phyloP scores from a whole-genome alignment of 768 basidiomycete genomes.

The Leucocoprinus birnbaumii region DNA sequence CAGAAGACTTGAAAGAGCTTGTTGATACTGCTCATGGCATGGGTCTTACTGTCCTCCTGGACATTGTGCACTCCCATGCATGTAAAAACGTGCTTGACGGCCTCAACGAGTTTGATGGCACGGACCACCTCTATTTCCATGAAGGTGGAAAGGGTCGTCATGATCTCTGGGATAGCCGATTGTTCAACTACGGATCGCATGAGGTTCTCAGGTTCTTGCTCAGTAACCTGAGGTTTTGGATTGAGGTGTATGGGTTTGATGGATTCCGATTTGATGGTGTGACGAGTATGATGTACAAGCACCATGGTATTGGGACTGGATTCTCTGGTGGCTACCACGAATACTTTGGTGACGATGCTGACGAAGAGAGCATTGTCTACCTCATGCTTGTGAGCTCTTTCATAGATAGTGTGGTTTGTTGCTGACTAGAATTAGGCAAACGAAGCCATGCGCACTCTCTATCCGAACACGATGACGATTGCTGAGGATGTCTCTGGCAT shows the following conservation, averaged over 20 bases:
- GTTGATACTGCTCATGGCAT: constrained; percentile 93
- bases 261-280: constrained; percentile 99
- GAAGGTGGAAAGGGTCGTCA: constrained; percentile 88
- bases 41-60: constrained; percentile 91
- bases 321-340: constrained; percentile 99
- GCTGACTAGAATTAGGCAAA: constrained; percentile 68
- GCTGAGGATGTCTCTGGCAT: constrained; percentile 99
- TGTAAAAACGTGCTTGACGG: constrained; percentile 98
- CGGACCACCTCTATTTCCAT: constrained; percentile 97
- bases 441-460: constrained; percentile 79
- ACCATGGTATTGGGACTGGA: constrained; percentile 96
- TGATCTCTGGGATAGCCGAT: constrained; percentile 95
- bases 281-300: constrained; percentile 98
- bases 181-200: constrained; percentile 95
- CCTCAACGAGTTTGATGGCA: constrained; percentile 94
- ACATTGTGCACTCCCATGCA: constrained; percentile 97
- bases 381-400: constrained; percentile 83
- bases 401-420: background rate
- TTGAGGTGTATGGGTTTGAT: constrained; percentile 95
- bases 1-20: constrained; percentile 94
- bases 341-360: constrained; percentile 87
- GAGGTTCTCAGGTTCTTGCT: constrained; percentile 94
- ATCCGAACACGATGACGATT: constrained; percentile 82
- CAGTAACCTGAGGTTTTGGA: constrained; percentile 92
- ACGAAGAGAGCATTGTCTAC: constrained; percentile 89